Base-by-base conservation (phyloP, 148 eudicot species). In the Diospyros kaki region DNA sequence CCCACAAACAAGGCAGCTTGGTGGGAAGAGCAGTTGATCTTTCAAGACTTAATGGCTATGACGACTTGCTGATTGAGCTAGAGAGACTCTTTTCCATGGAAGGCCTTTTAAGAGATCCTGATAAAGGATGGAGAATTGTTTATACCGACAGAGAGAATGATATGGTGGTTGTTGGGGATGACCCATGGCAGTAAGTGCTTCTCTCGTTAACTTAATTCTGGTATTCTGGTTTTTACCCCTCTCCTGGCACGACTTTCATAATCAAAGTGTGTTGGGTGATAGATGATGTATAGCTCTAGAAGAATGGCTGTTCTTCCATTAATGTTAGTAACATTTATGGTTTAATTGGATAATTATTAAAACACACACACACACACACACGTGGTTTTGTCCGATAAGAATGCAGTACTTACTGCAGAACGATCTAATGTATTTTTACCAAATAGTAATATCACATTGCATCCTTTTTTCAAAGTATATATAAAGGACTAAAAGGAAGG, bases 151-250 rank as follows among this genome's bases (percentile, higher is more conserved):
- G 86, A 66, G 97, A 91, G 69, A 87, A 89, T 73, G 98, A 91
- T 71, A 75, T 91, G 82, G 91, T 93, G 98, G 93, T 93, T 51
- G 97, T 88, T 40, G 98, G 98, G 58, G 98, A 93, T 80, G 96
- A 28, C 28, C 28, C 98, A 7, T 91, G 98, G 98, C 76, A 85
- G 98, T 91, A 86, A 87, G 98, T 89, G 5, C 51, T 63, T 69
- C 56, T 73, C 9, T 44, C 10, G 0, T 72, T 50, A 6, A 46
- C 18, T 42, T 53, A 50, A 72, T 66, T 44, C 50, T 0, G 3
- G 45, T 51, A 17, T 39, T 51, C 58, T 40, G 13, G 17, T 28
- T 28, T 28, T 28, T 28, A 28, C 28, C 28, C 28, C 28, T 28
- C 28, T 28, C 28, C 0, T 28, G 28, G 28, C 28, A 28, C 28